phyloP scores from a whole-genome alignment of 2,329 filamentous ascomycete genomes.

The Colletotrichum euphorbiae region DNA sequence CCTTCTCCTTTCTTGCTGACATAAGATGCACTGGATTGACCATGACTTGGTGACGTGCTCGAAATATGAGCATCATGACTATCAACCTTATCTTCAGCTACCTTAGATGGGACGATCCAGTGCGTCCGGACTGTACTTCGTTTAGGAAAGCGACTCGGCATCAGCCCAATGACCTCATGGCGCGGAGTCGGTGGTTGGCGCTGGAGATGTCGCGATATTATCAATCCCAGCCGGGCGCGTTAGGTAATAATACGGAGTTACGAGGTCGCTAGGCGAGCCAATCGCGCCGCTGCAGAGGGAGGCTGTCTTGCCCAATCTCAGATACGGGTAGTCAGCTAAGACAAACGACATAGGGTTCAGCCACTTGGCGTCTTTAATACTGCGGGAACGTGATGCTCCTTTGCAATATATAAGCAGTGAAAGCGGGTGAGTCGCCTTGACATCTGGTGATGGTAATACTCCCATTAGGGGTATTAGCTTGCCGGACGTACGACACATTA shows the following conservation, averaged over 20 bases:
- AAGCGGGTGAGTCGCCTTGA: too few relatives aligned
- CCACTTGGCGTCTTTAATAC: slow-evolving; percentile 6
- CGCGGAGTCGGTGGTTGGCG: not conserved
- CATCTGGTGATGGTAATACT: too few relatives aligned
- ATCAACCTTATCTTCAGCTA: slow-evolving; percentile 1
- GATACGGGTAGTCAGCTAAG: slow-evolving; percentile 4
- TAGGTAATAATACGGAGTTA: not conserved
- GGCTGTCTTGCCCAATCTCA: slow-evolving; percentile 23
- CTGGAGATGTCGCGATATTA: slow-evolving; percentile 15
- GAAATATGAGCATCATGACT: not conserved
- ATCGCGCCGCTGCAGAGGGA: not conserved
- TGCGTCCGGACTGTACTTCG: not conserved
- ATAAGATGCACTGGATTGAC: not conserved
- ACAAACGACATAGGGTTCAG: slow-evolving; percentile 30
- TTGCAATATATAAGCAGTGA: too few relatives aligned
- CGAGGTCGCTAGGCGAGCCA: too few relatives aligned
- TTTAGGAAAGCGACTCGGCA: not conserved
- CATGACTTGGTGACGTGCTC: not conserved
- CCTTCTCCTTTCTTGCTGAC: not conserved
- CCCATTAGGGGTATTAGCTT: too few relatives aligned
- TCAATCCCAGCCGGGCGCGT: slow-evolving; percentile 5
- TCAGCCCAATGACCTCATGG: slow-evolving; percentile 16
- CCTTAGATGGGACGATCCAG: not conserved
- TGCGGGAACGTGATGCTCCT: too few relatives aligned
- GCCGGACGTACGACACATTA: not conserved